These are phyloP conservation scores for Fusarium zealandicum DNA, from an alignment of 2,329 filamentous ascomycete genomes.

Conservation along the genomic window DNA sequence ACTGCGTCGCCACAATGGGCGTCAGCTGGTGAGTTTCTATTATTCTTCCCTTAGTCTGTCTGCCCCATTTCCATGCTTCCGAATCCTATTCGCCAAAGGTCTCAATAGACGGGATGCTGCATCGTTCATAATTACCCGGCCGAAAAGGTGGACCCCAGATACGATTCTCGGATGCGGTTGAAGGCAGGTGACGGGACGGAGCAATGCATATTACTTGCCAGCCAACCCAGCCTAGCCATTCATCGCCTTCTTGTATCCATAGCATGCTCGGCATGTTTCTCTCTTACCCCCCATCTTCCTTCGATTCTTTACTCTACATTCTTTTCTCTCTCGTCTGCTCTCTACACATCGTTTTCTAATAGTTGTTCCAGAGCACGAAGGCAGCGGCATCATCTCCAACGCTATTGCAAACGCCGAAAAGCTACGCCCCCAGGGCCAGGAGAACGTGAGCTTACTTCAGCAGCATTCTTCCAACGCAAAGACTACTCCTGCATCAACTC, in stretches of 20 bases:
- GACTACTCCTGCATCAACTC: conserved; percentile 74
- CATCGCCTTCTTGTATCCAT: neutral
- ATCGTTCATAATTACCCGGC: neutral
- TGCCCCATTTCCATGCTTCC: neutral
- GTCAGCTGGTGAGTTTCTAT: conserved; percentile 53
- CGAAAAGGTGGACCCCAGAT: neutral
- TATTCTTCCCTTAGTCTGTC: neutral
- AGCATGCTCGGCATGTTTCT: neutral
- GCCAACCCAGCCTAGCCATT: neutral
- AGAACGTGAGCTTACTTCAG: conserved; percentile 80
- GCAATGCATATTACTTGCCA: conserved; percentile 7
- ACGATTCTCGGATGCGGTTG: neutral
- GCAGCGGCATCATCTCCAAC: conserved; percentile 82
- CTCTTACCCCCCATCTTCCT: neutral
- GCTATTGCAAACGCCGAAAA: conserved; percentile 90
- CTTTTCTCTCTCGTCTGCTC: neutral
- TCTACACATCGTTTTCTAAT: conserved; percentile 18
- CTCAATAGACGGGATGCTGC: neutral
- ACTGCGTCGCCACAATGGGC: conserved; percentile 55
- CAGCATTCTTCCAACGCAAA: conserved; percentile 67
- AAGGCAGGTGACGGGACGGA: conserved; percentile 6
- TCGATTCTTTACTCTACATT: neutral
- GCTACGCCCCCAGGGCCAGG: conserved; percentile 70
- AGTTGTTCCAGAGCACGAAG: conserved; percentile 52
- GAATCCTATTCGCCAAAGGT: neutral